Percentiles rank a stretch among this genome's conserved stretches.
These are phyloP conservation scores for Neonectria punicea DNA, from an alignment of 2,329 filamentous ascomycete species.

Conservation along the genomic window DNA sequence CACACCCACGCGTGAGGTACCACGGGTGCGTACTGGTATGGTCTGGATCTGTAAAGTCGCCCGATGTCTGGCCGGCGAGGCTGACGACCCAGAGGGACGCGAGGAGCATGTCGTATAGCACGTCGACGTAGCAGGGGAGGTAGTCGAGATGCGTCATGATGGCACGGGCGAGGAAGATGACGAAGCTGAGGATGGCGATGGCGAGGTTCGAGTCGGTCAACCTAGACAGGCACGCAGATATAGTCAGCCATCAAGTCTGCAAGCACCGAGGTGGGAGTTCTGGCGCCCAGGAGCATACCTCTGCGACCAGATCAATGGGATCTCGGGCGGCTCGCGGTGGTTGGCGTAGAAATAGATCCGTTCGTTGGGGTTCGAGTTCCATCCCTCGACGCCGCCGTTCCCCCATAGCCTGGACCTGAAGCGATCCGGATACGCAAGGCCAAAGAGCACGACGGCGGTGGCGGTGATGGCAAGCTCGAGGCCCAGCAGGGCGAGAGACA, in stretches of 20 bases:
- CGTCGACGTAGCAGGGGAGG: conserved; percentile 37
- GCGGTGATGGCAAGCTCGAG: conserved; percentile 34
- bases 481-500: conserved; percentile 23
- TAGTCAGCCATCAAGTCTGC: background rate
- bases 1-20: conserved; percentile 41
- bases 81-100: conserved; percentile 42
- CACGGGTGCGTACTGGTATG: conserved; percentile 40
- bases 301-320: conserved; percentile 43
- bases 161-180: conserved; percentile 41
- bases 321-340: conserved; percentile 42
- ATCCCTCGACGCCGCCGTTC: conserved; percentile 43
- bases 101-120: conserved; percentile 46
- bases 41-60: conserved; percentile 41
- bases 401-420: conserved; percentile 42
- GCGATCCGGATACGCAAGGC: conserved; percentile 37
- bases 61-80: conserved; percentile 33
- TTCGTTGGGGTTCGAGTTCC: conserved; percentile 45
- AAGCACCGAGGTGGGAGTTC: background rate
- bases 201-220: conserved; percentile 44
- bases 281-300: conserved; percentile 28
- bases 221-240: conserved; percentile 24
- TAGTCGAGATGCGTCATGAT: conserved; percentile 37
- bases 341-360: conserved; percentile 47
- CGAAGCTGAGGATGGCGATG: conserved; percentile 44
- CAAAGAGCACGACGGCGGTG: conserved; percentile 31